Conservation (phyloP, 2,329 filamentous ascomycete species). For the Chaetomium sp. region DNA sequence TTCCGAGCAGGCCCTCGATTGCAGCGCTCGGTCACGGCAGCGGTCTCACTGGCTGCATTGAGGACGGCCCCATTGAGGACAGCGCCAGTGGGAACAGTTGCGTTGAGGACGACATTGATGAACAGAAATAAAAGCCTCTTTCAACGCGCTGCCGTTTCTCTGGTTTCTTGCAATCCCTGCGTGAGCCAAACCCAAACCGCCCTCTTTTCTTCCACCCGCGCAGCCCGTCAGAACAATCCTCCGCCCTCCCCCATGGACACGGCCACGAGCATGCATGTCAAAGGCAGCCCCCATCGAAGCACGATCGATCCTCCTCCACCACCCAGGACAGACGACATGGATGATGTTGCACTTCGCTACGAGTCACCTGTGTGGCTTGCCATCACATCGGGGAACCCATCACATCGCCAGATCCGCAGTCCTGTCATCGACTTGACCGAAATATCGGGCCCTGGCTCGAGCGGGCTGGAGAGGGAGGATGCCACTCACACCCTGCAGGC, state of each 20-base stretch:
- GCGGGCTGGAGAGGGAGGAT: too few species aligned
- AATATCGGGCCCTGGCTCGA: not conserved
- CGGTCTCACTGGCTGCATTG: too few species aligned
- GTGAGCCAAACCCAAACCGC: not conserved
- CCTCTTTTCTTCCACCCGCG: not conserved
- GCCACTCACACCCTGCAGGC: not conserved
- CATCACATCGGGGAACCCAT: not conserved
- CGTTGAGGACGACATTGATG: too few species aligned
- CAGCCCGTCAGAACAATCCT: not conserved
- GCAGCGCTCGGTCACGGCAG: too few species aligned
- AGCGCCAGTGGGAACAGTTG: too few species aligned
- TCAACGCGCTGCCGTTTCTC: too few species aligned
- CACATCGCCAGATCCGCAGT: not conserved
- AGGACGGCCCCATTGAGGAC: too few species aligned
- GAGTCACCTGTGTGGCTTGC: constrained; percentile 4
- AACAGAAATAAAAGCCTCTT: too few species aligned
- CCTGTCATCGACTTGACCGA: constrained; percentile 6
- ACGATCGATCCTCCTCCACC: not conserved
- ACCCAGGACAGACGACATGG: too few species aligned
- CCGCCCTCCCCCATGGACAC: not conserved
- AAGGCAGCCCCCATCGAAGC: not conserved
- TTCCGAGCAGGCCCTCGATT: too few species aligned
- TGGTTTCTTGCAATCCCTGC: too few species aligned
- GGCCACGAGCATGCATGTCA: not conserved
- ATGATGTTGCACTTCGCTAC: not conserved